Evolutionary conservation across 164 flowering plant genomes (phyloP), one percentile per base, ranked within the genome.

Genomic region (Protea cynaroides): DNA sequence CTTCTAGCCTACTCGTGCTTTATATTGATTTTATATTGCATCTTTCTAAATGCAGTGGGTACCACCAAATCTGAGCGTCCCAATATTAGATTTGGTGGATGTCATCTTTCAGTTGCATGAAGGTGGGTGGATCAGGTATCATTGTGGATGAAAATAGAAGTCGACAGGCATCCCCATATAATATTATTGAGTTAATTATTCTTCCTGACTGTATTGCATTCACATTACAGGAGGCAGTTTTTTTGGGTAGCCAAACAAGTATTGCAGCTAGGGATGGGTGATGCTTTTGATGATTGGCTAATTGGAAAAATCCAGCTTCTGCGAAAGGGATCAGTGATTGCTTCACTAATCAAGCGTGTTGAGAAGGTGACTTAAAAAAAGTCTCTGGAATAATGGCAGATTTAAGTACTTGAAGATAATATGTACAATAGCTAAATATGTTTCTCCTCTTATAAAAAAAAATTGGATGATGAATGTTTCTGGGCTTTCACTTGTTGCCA

Each of bases 51-150:
- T 81, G 79, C 91, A 95, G 99, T 95, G 97, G 97, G 83, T 88
- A 51, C 97, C 99, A 38, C 97, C 97, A 61, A 92, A 84, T 79
- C 68, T 95, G 72, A 88, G 87, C 69, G 74, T 71, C 8, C 99
- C 97, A 10, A 75, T 95, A 69, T 78, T 95, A 64, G 91, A 95
- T 81, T 71, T 95, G 81, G 95, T 95, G 66, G 97, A 95, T 81
- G 94, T 86, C 61, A 69, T 95, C 71, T 83, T 95, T 79, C 99
- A 92, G 79, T 88, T 95, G 59, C 92, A 90, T 56, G 99, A 95
- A 76, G 96, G 97, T 72, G 97, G 97, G 63, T 95, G 99, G 99
- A 87, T 95, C 80, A 92, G 99, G 99, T 95, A 81, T 61, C 55
- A 40, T 9, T 40, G 13, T 40, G 46, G 10, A 40, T 9, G 8